These are phyloP conservation scores for Amanita pallidorosea DNA, from an alignment of 768 basidiomycete genomes.

Conservation along the genomic window DNA sequence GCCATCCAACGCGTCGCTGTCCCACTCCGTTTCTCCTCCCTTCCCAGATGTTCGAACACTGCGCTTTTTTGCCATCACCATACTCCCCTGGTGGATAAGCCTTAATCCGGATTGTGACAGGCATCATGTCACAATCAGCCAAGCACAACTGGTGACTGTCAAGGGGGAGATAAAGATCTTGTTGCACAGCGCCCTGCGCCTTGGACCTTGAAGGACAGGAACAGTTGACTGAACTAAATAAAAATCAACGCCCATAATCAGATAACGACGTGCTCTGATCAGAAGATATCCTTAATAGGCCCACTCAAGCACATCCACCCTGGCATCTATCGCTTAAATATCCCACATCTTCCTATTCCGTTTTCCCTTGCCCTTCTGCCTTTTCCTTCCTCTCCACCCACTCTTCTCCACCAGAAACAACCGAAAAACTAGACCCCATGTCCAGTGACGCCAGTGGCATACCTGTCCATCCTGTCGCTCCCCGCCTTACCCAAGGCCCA, in stretches of 20 bases:
- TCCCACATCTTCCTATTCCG: neutral
- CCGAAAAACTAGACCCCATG: neutral
- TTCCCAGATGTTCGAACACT: neutral
- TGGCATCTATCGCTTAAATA: neutral
- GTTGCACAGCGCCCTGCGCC: no score
- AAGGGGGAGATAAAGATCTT: no score
- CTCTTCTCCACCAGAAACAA: neutral
- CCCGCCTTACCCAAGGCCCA: slow-evolving; percentile 49
- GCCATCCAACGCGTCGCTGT: slow-evolving; percentile 38
- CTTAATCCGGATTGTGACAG: no score
- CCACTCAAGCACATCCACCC: neutral
- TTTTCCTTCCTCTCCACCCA: neutral
- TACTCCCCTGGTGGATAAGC: no score
- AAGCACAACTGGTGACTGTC: no score
- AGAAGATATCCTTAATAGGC: neutral
- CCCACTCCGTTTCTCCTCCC: slow-evolving; percentile 9
- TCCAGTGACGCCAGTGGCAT: slow-evolving; percentile 5
- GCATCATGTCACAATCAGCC: no score
- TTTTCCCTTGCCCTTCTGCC: neutral
- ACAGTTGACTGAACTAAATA: no score
- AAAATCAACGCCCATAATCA: no score
- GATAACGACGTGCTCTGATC: neutral
- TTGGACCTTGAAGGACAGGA: no score
- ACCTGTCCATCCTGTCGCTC: slow-evolving; percentile 62
- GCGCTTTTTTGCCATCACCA: neutral